Conservation (phyloP, 2,329 filamentous ascomycete species). For the Fusarium denticulatum region DNA sequence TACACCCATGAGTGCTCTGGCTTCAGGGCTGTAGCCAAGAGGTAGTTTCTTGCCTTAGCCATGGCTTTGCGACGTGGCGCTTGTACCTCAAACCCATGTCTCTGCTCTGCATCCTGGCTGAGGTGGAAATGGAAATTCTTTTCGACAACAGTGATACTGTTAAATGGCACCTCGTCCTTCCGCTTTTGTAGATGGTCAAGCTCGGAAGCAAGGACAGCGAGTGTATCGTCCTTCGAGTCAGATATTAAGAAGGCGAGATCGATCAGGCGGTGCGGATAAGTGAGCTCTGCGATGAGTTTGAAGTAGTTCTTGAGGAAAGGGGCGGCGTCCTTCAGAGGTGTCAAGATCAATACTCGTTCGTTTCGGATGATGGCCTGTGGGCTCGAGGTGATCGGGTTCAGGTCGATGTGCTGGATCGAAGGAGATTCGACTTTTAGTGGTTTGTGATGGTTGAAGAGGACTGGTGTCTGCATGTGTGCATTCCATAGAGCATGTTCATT, state of each 20-base stretch:
- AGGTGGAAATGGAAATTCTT: conserved; percentile 86
- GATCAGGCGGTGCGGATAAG: conserved; percentile 94
- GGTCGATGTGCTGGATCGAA: conserved; percentile 81
- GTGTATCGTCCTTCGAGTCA: conserved; percentile 89
- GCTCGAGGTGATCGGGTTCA: conserved; percentile 87
- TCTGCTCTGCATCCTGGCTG: conserved; percentile 82
- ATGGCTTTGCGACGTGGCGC: conserved; percentile 90
- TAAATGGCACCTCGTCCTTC: conserved; percentile 83
- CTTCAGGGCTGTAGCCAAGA: conserved; percentile 85
- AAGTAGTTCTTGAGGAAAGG: conserved; percentile 88
- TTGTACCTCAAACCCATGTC: conserved; percentile 88
- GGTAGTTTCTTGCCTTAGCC: conserved; percentile 90
- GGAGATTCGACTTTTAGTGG: conserved; percentile 85
- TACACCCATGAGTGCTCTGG: conserved; percentile 98
- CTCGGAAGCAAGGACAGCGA: conserved; percentile 86
- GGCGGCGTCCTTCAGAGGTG: conserved; percentile 90
- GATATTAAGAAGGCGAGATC: conserved; percentile 95
- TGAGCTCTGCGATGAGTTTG: conserved; percentile 87
- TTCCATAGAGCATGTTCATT: conserved; percentile 94
- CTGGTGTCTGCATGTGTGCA: conserved; percentile 87
- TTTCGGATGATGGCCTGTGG: conserved; percentile 80
- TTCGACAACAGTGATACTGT: conserved; percentile 83
- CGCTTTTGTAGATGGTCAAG: conserved; percentile 87
- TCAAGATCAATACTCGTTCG: conserved; percentile 90
- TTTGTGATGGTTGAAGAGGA: conserved; percentile 95